Evolutionary conservation across 495 filamentous ascomycete species (phyloP), one percentile per base, ranked within the genome.

Genomic region (Penicilliopsis zonata): DNA sequence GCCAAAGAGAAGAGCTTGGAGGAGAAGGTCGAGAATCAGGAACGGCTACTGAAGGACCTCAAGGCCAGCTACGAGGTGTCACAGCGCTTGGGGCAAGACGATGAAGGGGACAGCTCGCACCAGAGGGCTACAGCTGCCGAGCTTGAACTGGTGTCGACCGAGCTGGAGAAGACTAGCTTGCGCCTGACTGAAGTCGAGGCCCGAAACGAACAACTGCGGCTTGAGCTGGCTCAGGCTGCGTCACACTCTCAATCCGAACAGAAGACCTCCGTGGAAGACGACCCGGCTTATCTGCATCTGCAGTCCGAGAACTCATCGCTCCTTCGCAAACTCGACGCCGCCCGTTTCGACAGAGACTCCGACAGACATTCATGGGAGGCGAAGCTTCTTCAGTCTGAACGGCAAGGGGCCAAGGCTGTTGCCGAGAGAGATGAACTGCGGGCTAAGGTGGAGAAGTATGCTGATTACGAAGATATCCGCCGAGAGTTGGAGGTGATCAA

Each of bases 1-100:
- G 81, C 87, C 18, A 96, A 94, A 52, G 90, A 99, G 64, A 82
- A 80, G 53, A 80, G 71, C 24, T 59, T 95, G 24, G 85, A 90
- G 45, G 88, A 95, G 41, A 95, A 94, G 52, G 65, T 93, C 13
- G 90, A 94, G 50, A 88, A 80, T 42, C 90, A 96, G 49, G 90
- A 99, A 18, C 76, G 86, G 5, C 59, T 96, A 24, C 54, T 99
- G 30, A 94, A 83, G 49, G 90, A 96, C 45, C 69, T 96, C 40
- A 96, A 95, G 60, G 90, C 90, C 13, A 94, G 77, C 54, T 95
- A 94, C 47, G 90, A 99, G 50, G 92, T 99, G 26, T 83, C 87
- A 15, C 87, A 96, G 46, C 72, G 90, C 29, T 64, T 96, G 31
- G 88, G 78, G 5, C 74, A 72, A 30, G 68, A 71, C 7, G 76